These are phyloP conservation scores for Musa itinerans DNA, from an alignment of 176 grass and related monocot species.

Conservation along the genomic window DNA sequence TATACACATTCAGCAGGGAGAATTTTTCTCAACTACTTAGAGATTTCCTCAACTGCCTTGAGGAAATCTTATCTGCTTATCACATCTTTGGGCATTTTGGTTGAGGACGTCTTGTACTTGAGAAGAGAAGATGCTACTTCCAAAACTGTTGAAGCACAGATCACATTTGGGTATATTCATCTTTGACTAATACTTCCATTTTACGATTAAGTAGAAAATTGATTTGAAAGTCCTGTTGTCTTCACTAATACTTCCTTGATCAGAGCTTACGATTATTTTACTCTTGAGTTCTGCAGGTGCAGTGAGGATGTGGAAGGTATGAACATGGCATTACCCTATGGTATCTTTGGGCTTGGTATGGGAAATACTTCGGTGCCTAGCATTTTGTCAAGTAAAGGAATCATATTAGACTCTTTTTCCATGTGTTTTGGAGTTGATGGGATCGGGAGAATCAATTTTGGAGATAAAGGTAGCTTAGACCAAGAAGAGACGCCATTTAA, in stretches of 20 bases:
- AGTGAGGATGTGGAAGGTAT: too few relatives aligned
- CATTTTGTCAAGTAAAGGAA: conserved; percentile 24
- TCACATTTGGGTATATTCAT: conserved; percentile 49
- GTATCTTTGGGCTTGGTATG: conserved; percentile 59
- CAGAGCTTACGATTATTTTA: too few relatives aligned
- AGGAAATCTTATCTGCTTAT: too few relatives aligned
- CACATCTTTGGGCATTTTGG: conserved; percentile 58
- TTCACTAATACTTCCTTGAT: not conserved
- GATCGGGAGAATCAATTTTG: conserved; percentile 65
- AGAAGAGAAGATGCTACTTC: conserved; percentile 7
- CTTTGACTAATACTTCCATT: too few relatives aligned
- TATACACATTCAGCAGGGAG: too few relatives aligned
- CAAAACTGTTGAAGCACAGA: conserved; percentile 17
- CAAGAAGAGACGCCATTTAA: conserved; percentile 61
- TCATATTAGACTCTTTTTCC: conserved; percentile 57
- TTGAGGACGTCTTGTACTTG: conserved; percentile 64
- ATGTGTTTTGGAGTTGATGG: conserved; percentile 71
- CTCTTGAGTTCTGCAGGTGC: too few relatives aligned
- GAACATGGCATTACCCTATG: conserved; percentile 12
- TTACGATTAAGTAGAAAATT: too few relatives aligned
- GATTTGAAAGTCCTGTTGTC: not conserved
- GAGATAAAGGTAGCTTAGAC: conserved; percentile 36
- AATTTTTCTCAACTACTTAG: too few relatives aligned
- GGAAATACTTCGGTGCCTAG: conserved; percentile 48
- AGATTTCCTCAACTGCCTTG: too few relatives aligned